Evolutionary conservation across 805 yeast species (phyloP), one percentile per base, ranked within the genome.

Genomic region (Wickerhamiella occidentalis): DNA sequence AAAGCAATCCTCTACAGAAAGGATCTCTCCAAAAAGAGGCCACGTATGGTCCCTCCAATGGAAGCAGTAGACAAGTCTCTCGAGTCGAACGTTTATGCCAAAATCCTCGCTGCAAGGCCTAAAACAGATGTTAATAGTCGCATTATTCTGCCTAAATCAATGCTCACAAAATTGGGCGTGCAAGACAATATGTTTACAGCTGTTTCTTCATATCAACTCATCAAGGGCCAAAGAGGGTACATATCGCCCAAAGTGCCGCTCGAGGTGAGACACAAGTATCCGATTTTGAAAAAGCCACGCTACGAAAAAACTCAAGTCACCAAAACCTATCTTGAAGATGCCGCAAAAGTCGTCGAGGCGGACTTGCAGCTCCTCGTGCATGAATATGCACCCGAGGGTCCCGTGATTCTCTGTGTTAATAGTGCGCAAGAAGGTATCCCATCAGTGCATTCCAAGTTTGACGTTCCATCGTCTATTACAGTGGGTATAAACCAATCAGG

Each of bases 181-280:
- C n/a, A 15, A 13, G 44, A 42, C 26, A 17, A 18, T 15, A 23
- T 15, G 6, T 19, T 48, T 8, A 33, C 29, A 21, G 44, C 51
- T 2, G 33, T 48, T n/a, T 26, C 40, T 4, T n/a, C 26, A 7
- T 8, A 36, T 15, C 5, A 6, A 11, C 28, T 18, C 11, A 6
- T 23, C 6, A 17, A 15, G 15, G 51, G 51, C 8, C 51, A 46
- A 9, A 30, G 51, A 8, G 47, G 40, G 15, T 48, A 48, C 44
- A n/a, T 25, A 2, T 41, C 22, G 23, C 19, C 36, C 19, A 13
- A 21, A 9, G 11, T 21, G 15, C 13, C 18, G 33, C 25, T 40
- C 1, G 29, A 21, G n/a, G 18, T 7, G 18, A 35, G 49, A 15
- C 33, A 29, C 26, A 25, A 19, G 2, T 21, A n/a, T 3, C 9